Percentiles rank a stretch among this genome's conserved stretches.
Evolutionary conservation across 225 moss, liverwort and hornwort species (phyloP).

Genomic region (Anthoceros angustus): DNA sequence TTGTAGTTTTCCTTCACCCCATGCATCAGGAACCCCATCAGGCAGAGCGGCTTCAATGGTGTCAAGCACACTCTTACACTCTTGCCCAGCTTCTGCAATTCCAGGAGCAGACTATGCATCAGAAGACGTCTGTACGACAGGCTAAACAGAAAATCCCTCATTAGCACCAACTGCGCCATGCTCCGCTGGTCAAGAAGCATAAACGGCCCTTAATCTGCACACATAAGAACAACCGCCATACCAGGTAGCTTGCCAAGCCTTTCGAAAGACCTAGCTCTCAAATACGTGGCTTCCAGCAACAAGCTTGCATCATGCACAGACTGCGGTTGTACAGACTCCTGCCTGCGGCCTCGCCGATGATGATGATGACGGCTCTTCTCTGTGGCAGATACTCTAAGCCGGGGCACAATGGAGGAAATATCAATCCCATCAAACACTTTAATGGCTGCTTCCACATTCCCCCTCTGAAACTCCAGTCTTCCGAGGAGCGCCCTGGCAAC

Average conservation of each 20-base stretch:
- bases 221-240: constrained; percentile 7
- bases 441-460: constrained; percentile 53
- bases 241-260: constrained; percentile 44
- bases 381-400: constrained; percentile 36
- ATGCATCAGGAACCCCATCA: constrained; percentile 43
- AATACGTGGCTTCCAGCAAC: constrained; percentile 50
- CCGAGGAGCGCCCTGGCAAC: constrained; percentile 65
- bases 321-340: constrained; percentile 18
- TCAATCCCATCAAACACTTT: constrained; percentile 50
- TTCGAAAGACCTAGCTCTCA: constrained; percentile 67
- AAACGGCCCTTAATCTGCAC: background rate
- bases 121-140: background rate
- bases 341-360: constrained; percentile 23
- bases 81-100: constrained; percentile 54
- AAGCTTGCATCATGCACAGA: constrained; percentile 48
- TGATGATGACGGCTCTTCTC: constrained; percentile 30
- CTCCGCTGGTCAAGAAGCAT: background rate
- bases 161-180: background rate
- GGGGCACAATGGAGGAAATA: constrained; percentile 27
- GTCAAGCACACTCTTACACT: constrained; percentile 55
- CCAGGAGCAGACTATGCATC: background rate
- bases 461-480: constrained; percentile 46
- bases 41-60: constrained; percentile 50
- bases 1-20: constrained; percentile 42
- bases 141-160: background rate